phyloP scores from a whole-genome alignment of 805 yeast genomes.

The Starmera pachycereana region DNA sequence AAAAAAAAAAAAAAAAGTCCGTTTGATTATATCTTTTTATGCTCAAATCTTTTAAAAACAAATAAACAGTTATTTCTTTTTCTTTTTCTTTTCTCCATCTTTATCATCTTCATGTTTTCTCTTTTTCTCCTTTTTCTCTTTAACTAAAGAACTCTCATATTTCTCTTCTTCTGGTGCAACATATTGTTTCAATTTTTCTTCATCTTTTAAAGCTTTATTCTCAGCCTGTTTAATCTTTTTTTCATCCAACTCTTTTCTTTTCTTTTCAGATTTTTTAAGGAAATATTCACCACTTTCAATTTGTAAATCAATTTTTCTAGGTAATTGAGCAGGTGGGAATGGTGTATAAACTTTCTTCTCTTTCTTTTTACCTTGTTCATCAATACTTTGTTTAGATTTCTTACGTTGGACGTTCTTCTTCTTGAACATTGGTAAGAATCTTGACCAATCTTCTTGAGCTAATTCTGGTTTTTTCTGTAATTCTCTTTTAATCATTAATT shows the following conservation, averaged over 20 bases:
- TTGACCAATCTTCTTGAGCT: conserved; percentile 92
- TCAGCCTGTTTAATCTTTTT: conserved; percentile 73
- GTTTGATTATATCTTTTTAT: neutral
- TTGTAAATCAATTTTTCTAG: conserved; percentile 94
- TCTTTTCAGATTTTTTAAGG: conserved; percentile 79
- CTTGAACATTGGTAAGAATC: conserved; percentile 94
- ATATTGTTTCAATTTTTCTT: conserved; percentile 67
- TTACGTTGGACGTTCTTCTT: conserved; percentile 92
- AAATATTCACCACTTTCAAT: conserved; percentile 98
- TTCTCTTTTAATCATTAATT: conserved; percentile 94
- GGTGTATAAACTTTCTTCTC: conserved; percentile 83
- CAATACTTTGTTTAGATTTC: conserved; percentile 62
- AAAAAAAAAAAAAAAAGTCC: too few relatives aligned
- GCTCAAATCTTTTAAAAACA: conserved; percentile 14
- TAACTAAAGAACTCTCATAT: conserved; percentile 33
- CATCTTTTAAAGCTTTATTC: conserved; percentile 51
- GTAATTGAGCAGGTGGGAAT: conserved; percentile 96
- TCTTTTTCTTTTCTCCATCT: conserved; percentile 21
- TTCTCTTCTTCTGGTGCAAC: conserved; percentile 76
- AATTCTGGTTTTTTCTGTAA: conserved; percentile 90
- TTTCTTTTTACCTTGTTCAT: conserved; percentile 31
- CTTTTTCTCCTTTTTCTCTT: conserved; percentile 22
- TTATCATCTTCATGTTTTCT: conserved; percentile 18
- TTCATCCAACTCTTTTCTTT: conserved; percentile 56
- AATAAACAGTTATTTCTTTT: conserved; percentile 21